Evolutionary conservation across 257 asterid species (phyloP).

Genomic region (Fraxinus quadrangulata): DNA sequence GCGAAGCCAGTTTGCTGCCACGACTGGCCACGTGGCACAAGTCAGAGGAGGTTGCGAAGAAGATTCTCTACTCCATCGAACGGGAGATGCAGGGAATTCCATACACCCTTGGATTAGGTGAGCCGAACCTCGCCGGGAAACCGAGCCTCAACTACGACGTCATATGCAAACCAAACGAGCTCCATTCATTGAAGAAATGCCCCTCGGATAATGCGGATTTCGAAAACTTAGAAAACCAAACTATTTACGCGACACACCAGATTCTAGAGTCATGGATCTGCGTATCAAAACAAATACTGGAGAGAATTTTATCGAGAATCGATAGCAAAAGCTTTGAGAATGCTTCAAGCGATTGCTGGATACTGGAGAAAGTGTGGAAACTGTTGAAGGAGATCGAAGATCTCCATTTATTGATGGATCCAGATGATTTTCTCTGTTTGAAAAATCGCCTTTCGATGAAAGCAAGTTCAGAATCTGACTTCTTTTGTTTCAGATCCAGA

Average conservation of each 20-base stretch:
- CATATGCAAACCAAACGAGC: slow-evolving; percentile 71
- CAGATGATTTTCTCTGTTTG: slow-evolving; percentile 76
- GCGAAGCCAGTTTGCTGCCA: slow-evolving; percentile 81
- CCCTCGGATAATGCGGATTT: slow-evolving; percentile 44
- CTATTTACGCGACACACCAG: slow-evolving; percentile 66
- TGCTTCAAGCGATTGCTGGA: slow-evolving; percentile 66
- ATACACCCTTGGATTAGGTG: slow-evolving; percentile 85
- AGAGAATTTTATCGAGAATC: slow-evolving; percentile 47
- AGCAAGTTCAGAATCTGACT: slow-evolving; percentile 61
- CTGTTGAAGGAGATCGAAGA: slow-evolving; percentile 62
- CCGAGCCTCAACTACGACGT: slow-evolving; percentile 80
- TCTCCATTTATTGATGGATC: slow-evolving; percentile 75
- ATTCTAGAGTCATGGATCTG: slow-evolving; percentile 77
- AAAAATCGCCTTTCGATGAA: slow-evolving; percentile 65
- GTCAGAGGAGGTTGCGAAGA: slow-evolving; percentile 61
- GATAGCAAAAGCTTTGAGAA: slow-evolving; percentile 35
- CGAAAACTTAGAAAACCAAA: slow-evolving; percentile 59
- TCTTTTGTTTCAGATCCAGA: slow-evolving; percentile 72
- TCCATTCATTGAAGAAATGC: slow-evolving; percentile 59
- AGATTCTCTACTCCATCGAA: slow-evolving; percentile 66
- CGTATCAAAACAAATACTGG: slow-evolving; percentile 48
- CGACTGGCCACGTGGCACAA: slow-evolving; percentile 67
- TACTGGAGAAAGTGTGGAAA: slow-evolving; percentile 68
- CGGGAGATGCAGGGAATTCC: slow-evolving; percentile 73
- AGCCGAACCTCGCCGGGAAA: slow-evolving; percentile 80